Evolutionary conservation across 2,329 filamentous ascomycete genomes (phyloP), one percentile per base, ranked within the genome.

Genomic region (Capronia coronata): DNA sequence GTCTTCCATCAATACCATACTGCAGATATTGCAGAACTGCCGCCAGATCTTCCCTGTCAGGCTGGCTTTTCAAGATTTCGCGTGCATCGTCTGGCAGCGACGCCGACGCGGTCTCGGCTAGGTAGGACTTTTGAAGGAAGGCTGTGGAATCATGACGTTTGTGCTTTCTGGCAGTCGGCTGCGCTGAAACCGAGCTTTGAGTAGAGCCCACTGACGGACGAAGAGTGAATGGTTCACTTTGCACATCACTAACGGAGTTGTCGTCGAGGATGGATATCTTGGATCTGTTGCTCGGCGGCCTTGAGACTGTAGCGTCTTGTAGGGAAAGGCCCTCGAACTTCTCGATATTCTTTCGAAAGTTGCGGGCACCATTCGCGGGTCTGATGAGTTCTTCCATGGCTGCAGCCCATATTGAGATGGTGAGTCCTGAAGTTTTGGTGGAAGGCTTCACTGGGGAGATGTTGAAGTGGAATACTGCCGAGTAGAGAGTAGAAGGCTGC

Each of bases 11-110:
- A 32, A 57, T 55, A 25, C 63, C 61, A 38, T 66, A 60, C 19
- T 65, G 60, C 2, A 87, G 68, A 56, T 76, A 82, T 10, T 64
- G 64, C 32, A 89, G 65, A 3, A 75, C 69, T 0, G 68, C 67
- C 5, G 74, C 65, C 1, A 88, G 68, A 2, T 71, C 69, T 8
- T 79, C 74, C 56, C 81, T 76, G 59, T 78, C 75, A 2, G 85
- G 84, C 58, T 87, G 77, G 34, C 67, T 72, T 54, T 75, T 81
- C 10, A 89, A 67, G 2, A 71, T 68, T 34, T 80, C 73, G n/a
- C 87, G 66, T 8, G 75, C 78, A 52, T 81, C 77, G 32, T 68
- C 62, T 19, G 70, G 61, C 9, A 67, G 42, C 10, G 57, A 55
- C 11, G 51, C 29, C n/a, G 50, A 23, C 30, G 52, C 22, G 2